Conservation (phyloP, 1,284 basidiomycete genomes). For the Ceratobasidium sp. region DNA sequence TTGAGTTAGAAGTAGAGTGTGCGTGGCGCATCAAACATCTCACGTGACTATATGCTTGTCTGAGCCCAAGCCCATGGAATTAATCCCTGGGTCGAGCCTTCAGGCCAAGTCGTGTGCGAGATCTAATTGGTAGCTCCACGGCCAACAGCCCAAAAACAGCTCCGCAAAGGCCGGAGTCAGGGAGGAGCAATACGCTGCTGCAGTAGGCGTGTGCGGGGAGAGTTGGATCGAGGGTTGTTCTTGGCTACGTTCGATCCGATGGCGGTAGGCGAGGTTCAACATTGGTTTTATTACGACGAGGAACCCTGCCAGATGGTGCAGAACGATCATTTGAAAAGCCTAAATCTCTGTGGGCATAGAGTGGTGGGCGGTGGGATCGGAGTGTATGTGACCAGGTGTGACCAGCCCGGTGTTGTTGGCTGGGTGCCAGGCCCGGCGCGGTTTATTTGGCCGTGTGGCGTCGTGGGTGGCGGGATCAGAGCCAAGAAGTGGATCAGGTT, state of each 20-base stretch:
- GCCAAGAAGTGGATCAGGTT: not conserved
- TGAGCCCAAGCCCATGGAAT: not conserved
- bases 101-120: not conserved
- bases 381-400: not conserved
- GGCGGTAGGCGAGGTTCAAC: not conserved
- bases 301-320: not conserved
- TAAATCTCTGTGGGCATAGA: too few species aligned
- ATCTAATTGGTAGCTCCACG: not conserved
- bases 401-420: too few species aligned
- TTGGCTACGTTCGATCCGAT: conserved; percentile 6
- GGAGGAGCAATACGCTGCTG: not conserved
- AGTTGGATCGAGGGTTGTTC: conserved; percentile 6
- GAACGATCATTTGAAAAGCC: not conserved
- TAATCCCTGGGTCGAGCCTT: not conserved
- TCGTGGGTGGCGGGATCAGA: conserved; percentile 1
- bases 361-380: too few species aligned
- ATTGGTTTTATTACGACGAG: not conserved
- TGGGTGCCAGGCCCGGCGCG: too few species aligned
- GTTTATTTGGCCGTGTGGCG: conserved; percentile 18
- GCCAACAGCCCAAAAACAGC: not conserved
- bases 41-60: not conserved
- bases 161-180: not conserved
- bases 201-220: not conserved
- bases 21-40: conserved; percentile 15
- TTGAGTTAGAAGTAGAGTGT: not conserved